Evolutionary conservation across 352 stramenopile species (phyloP).

Genomic region (Halophytophthora batemanensis): DNA sequence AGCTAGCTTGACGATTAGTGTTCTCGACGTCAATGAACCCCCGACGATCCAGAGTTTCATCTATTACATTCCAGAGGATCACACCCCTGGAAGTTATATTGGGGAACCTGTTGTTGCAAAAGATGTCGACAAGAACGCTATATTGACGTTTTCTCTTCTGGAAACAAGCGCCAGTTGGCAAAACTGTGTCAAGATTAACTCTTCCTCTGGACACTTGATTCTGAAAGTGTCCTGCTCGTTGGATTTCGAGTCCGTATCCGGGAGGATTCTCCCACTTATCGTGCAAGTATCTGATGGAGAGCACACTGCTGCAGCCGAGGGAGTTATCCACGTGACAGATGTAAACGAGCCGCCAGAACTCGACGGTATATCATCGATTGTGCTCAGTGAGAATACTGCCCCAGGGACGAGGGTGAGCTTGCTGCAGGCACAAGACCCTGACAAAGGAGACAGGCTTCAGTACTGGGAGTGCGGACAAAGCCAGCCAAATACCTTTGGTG

Average conservation of each 20-base stretch:
- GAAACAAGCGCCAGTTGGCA: constrained; percentile 7
- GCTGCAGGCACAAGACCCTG: constrained; percentile 32
- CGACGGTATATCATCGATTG: background rate
- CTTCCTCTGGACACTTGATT: constrained; percentile 13
- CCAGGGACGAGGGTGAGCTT: constrained; percentile 15
- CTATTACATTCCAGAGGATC: constrained; percentile 15
- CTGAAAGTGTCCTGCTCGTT: constrained; percentile 13
- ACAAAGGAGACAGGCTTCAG: constrained; percentile 28
- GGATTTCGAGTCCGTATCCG: constrained; percentile 21
- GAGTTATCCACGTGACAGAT: constrained; percentile 28
- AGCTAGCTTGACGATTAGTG: constrained; percentile 7
- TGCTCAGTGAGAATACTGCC: constrained; percentile 18
- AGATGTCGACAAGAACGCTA: constrained; percentile 11
- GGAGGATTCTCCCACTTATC: constrained; percentile 18
- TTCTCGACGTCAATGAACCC: constrained; percentile 26
- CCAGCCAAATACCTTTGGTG: constrained; percentile 23
- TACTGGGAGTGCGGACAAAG: constrained; percentile 54
- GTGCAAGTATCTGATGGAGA: constrained; percentile 38
- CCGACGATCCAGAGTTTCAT: constrained; percentile 13
- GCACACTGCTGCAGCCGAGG: constrained; percentile 11
- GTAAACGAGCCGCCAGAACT: constrained; percentile 40
- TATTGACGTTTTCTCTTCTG: constrained; percentile 11
- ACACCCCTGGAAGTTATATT: constrained; percentile 11
- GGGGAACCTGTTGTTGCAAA: constrained; percentile 13
- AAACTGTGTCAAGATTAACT: constrained; percentile 14